Evolutionary conservation across 2,329 filamentous ascomycete species (phyloP).

Genomic region (Phaeomoniella chlamydospora): DNA sequence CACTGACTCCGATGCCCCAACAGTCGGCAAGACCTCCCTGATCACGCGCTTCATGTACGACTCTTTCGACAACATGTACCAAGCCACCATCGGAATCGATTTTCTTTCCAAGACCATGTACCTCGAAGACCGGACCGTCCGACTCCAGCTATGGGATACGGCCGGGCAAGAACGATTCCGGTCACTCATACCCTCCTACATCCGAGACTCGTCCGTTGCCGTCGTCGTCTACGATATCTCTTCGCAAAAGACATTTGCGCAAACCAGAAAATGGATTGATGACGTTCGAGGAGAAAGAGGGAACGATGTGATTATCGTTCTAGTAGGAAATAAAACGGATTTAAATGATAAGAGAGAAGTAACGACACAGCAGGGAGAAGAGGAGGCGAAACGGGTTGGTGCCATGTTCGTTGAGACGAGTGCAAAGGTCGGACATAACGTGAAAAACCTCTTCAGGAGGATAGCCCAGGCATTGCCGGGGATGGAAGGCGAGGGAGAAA

Average conservation of each 20-base stretch:
- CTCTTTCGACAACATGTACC: slow-evolving; percentile 99
- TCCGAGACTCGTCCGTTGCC: slow-evolving; percentile 92
- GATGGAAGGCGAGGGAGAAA: slow-evolving; percentile 83
- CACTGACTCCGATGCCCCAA: slow-evolving; percentile 4
- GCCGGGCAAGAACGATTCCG: slow-evolving; percentile 96
- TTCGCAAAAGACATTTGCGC: slow-evolving; percentile 93
- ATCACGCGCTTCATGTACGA: slow-evolving; percentile 99
- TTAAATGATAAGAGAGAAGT: slow-evolving; percentile 96
- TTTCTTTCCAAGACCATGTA: slow-evolving; percentile 99
- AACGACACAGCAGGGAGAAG: slow-evolving; percentile 88
- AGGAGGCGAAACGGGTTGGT: slow-evolving; percentile 95
- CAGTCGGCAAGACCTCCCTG: slow-evolving; percentile 95
- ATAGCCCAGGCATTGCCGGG: slow-evolving; percentile 96
- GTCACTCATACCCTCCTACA: slow-evolving; percentile 94
- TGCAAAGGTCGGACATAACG: slow-evolving; percentile 94
- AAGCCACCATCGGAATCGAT: slow-evolving; percentile 98
- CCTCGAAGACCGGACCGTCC: slow-evolving; percentile 92
- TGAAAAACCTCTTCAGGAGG: slow-evolving; percentile 92
- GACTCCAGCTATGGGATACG: slow-evolving; percentile 96
- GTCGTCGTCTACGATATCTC: slow-evolving; percentile 99
- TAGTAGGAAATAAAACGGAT: slow-evolving; percentile 99
- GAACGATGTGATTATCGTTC: slow-evolving; percentile 96
- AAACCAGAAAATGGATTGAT: slow-evolving; percentile 98
- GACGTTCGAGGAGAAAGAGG: slow-evolving; percentile 92
- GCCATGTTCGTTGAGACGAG: slow-evolving; percentile 99